Conservation (phyloP, 805 yeast genomes). For the Candida insectorum region DNA sequence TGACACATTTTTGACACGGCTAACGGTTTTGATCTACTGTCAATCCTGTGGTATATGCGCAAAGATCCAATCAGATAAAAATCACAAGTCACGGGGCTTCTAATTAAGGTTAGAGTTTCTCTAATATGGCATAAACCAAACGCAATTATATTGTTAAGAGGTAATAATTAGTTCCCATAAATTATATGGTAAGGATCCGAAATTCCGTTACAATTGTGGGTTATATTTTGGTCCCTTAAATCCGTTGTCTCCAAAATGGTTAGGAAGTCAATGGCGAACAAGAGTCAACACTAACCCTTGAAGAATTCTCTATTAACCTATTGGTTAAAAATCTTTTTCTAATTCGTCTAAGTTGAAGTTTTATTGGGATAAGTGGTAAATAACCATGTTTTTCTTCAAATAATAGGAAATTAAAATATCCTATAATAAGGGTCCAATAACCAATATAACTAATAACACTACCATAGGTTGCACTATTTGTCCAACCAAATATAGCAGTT, state of each 20-base stretch:
- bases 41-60: not conserved
- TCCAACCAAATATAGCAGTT: constrained; percentile 91
- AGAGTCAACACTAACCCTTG: constrained; percentile 11
- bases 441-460: constrained; percentile 69
- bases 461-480: constrained; percentile 88
- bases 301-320: not conserved
- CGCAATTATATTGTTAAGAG: too few relatives aligned
- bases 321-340: constrained; percentile 24
- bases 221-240: too few relatives aligned
- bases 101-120: too few relatives aligned
- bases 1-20: too few relatives aligned
- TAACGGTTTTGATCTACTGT: not conserved
- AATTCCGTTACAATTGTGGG: too few relatives aligned
- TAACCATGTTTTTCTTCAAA: constrained; percentile 57
- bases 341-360: constrained; percentile 56
- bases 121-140: too few relatives aligned
- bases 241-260: too few relatives aligned
- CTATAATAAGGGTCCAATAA: constrained; percentile 62
- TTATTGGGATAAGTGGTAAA: constrained; percentile 58
- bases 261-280: constrained; percentile 11
- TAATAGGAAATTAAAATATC: constrained; percentile 37
- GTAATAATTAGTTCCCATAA: too few relatives aligned
- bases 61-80: not conserved
- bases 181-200: too few relatives aligned
- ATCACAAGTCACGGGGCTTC: too few relatives aligned